Conservation (phyloP, 2,329 filamentous ascomycete species). For the Cephalotrichum gorgonifer region DNA sequence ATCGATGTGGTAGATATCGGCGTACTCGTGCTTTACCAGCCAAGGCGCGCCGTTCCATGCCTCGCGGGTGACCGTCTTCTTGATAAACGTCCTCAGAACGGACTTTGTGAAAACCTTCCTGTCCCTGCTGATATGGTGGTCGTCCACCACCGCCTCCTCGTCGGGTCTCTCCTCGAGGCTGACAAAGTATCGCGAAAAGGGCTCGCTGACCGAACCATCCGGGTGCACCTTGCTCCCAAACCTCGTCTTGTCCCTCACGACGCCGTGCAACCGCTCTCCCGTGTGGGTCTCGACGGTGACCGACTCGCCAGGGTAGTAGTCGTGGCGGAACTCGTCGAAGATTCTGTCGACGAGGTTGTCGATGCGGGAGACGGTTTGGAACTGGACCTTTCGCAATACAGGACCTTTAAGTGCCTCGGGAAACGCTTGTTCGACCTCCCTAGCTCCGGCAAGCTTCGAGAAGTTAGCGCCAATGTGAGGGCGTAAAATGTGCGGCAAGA, state of each 20-base stretch:
- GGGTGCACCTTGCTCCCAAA: slow-evolving; percentile 52
- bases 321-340: slow-evolving; percentile 72
- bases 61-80: slow-evolving; percentile 85
- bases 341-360: slow-evolving; percentile 65
- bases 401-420: slow-evolving; percentile 86
- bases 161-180: slow-evolving; percentile 57
- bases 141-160: slow-evolving; percentile 69
- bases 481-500: slow-evolving; percentile 9
- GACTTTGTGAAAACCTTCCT: slow-evolving; percentile 91
- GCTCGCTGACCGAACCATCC: slow-evolving; percentile 60
- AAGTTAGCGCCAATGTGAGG: slow-evolving; percentile 1
- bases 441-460: slow-evolving; percentile 60
- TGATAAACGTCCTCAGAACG: slow-evolving; percentile 86
- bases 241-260: slow-evolving; percentile 76
- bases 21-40: slow-evolving; percentile 82
- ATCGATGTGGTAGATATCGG: slow-evolving; percentile 74
- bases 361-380: slow-evolving; percentile 78
- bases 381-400: slow-evolving; percentile 83
- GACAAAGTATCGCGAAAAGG: slow-evolving; percentile 73
- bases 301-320: slow-evolving; percentile 83
- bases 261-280: slow-evolving; percentile 60
- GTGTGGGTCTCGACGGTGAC: slow-evolving; percentile 64
- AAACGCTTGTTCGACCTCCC: slow-evolving; percentile 84
- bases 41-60: slow-evolving; percentile 95
- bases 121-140: slow-evolving; percentile 74